Evolutionary conservation across 176 grass and related monocot species (phyloP).

Genomic region (Eremochloa ophiuroides): DNA sequence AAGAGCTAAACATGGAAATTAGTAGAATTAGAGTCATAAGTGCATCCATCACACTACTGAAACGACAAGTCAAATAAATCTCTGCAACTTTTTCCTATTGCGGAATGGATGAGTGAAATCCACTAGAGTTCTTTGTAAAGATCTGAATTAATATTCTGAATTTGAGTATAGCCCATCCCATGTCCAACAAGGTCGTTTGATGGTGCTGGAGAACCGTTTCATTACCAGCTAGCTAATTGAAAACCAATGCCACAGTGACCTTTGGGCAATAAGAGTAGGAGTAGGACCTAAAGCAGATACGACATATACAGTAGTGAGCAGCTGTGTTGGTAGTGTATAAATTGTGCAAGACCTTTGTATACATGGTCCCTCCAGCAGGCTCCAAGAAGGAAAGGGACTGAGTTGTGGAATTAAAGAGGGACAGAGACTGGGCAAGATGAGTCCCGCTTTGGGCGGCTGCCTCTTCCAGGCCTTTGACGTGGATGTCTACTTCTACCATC

Average conservation of each 20-base stretch:
- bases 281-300: not conserved
- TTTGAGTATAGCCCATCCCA: not conserved
- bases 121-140: not conserved
- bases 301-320: not conserved
- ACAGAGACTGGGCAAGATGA: conserved; percentile 33
- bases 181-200: not conserved
- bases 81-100: too few relatives aligned
- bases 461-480: conserved; percentile 15
- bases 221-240: not conserved
- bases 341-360: not conserved
- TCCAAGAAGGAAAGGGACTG: conserved; percentile 13
- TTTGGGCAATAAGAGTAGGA: conserved; percentile 12
- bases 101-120: not conserved
- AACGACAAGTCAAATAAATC: too few relatives aligned
- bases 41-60: too few relatives aligned
- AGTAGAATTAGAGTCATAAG: too few relatives aligned
- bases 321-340: not conserved
- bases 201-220: not conserved
- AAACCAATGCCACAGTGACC: not conserved
- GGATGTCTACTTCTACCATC: not conserved
- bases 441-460: conserved; percentile 38
- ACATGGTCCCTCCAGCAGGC: not conserved
- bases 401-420: conserved; percentile 28
- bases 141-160: not conserved
- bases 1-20: too few relatives aligned